phyloP scores from a whole-genome alignment of 192 early-diverging fungal species.

The Piromyces sp. region DNA sequence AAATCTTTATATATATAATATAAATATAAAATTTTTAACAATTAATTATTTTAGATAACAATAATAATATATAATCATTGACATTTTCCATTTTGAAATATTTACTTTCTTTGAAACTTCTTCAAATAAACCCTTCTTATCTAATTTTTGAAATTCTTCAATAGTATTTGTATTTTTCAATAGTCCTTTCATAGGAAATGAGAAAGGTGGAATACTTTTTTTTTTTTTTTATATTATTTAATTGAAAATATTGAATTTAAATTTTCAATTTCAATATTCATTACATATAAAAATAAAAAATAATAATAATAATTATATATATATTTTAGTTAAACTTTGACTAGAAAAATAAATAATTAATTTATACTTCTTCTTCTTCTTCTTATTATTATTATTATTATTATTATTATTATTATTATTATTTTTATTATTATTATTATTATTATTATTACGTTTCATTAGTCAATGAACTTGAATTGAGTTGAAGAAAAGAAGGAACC shows the following conservation, averaged over 20 bases:
- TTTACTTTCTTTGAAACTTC: constrained; percentile 31
- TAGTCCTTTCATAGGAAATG: constrained; percentile 25
- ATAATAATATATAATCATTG: too few relatives aligned
- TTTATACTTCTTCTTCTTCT: too few relatives aligned
- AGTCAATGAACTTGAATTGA: constrained; percentile 34
- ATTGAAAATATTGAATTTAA: background rate
- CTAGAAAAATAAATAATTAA: too few relatives aligned
- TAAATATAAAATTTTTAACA: constrained; percentile 5
- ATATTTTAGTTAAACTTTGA: too few relatives aligned
- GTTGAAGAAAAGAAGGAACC: constrained; percentile 41
- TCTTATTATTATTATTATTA: too few relatives aligned
- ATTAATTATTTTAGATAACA: too few relatives aligned
- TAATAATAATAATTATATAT: too few relatives aligned
- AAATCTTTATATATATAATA: constrained; percentile 27
- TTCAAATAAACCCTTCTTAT: constrained; percentile 55
- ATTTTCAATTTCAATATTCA: background rate
- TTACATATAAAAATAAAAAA: background rate
- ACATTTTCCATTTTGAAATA: background rate
- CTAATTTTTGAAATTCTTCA: constrained; percentile 69
- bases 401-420: too few relatives aligned
- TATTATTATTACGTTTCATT: background rate
- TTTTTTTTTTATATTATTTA: background rate
- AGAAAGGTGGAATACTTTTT: constrained; percentile 14
- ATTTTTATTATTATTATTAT: too few relatives aligned
- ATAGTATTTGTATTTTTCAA: constrained; percentile 88